A percentile compares a stretch with the other conserved stretches of the same genome.
phyloP scores from a whole-genome alignment of 805 yeast genomes.

The Vanderwaltozyma verrucispora region DNA sequence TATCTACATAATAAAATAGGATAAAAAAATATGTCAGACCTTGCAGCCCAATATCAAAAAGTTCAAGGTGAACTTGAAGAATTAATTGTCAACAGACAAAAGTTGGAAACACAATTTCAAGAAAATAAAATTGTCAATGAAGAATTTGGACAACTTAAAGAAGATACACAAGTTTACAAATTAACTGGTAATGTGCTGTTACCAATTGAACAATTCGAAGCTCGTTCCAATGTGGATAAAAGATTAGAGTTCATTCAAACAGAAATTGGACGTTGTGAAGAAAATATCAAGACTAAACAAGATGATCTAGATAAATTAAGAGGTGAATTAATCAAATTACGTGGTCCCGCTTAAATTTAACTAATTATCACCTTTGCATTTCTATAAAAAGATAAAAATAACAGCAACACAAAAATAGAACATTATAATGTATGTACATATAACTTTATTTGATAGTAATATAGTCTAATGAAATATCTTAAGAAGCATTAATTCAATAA shows the following conservation, averaged over 20 bases:
- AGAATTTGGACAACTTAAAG: slow-evolving; percentile 60
- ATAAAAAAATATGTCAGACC: slow-evolving; percentile 5
- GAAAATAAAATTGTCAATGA: slow-evolving; percentile 83
- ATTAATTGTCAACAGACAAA: slow-evolving; percentile 63
- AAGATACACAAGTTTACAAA: slow-evolving; percentile 72
- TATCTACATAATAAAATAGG: too few relatives aligned
- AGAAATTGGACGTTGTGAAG: slow-evolving; percentile 74
- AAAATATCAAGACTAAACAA: slow-evolving; percentile 49
- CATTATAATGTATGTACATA: background rate
- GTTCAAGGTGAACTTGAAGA: slow-evolving; percentile 40
- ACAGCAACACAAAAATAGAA: too few relatives aligned
- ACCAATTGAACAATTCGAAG: slow-evolving; percentile 81
- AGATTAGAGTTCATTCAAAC: slow-evolving; percentile 77
- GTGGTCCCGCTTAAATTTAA: slow-evolving; percentile 2
- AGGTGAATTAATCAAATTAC: slow-evolving; percentile 33
- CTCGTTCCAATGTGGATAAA: slow-evolving; percentile 72
- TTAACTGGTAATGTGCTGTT: slow-evolving; percentile 85
- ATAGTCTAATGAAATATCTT: too few relatives aligned
- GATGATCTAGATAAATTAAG: slow-evolving; percentile 49
- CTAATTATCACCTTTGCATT: background rate
- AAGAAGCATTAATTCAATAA: too few relatives aligned
- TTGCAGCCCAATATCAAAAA: slow-evolving; percentile 28
- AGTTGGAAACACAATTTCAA: slow-evolving; percentile 86
- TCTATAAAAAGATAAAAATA: too few relatives aligned
- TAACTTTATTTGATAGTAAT: too few relatives aligned